Conservation (phyloP, 306 rosid species). For the Chamaecrista fasciculata region DNA sequence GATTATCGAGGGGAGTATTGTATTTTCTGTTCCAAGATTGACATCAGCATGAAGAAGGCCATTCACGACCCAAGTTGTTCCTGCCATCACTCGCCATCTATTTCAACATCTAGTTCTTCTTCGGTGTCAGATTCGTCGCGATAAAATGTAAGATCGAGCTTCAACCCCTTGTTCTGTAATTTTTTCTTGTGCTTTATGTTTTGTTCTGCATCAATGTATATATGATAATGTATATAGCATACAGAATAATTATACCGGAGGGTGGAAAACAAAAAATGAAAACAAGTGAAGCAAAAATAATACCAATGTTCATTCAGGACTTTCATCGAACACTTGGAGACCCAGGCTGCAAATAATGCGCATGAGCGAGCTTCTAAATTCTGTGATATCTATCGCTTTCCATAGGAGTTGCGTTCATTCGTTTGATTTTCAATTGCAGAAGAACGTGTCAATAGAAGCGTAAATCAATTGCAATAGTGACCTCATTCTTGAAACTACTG, state of each 20-base stretch:
- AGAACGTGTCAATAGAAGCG: too few species aligned
- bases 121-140: constrained; percentile 41
- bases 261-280: not conserved
- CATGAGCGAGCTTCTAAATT: too few species aligned
- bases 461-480: too few species aligned
- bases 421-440: too few species aligned
- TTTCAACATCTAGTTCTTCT: constrained; percentile 34
- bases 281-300: too few species aligned
- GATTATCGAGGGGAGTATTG: constrained; percentile 48
- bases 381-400: too few species aligned
- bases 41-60: constrained; percentile 40
- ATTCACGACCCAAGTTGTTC: constrained; percentile 59
- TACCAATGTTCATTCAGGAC: constrained; percentile 20
- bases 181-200: not conserved
- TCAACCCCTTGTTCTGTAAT: not conserved
- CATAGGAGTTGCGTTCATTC: too few species aligned
- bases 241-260: constrained; percentile 6
- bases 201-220: not conserved
- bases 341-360: too few species aligned
- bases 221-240: not conserved
- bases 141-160: too few species aligned
- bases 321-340: constrained; percentile 31
- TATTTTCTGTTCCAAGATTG: constrained; percentile 67
- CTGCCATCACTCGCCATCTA: constrained; percentile 40
- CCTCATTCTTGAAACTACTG: too few species aligned